Evolutionary conservation across 1,284 basidiomycete species (phyloP).

Genomic region (Moniliophthora roreri): DNA sequence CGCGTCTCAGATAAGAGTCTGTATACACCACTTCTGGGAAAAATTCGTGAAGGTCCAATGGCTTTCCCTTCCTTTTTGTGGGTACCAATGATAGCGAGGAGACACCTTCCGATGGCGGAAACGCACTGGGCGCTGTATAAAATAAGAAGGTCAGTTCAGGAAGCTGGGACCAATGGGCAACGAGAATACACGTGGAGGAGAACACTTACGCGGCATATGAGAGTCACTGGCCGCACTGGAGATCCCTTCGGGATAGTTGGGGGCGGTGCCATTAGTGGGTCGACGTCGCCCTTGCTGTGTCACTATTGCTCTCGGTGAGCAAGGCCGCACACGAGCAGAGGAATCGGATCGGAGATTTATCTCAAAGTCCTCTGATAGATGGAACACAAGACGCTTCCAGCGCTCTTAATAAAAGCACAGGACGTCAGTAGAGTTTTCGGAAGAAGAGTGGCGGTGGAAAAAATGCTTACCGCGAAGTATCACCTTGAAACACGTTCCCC

Average conservation of each 20-base stretch:
- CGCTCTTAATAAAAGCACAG: neutral
- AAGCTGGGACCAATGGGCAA: neutral
- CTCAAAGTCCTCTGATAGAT: neutral
- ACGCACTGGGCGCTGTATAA: constrained; percentile 24
- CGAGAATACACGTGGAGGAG: too few relatives aligned
- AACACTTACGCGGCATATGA: neutral
- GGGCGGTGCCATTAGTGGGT: too few relatives aligned
- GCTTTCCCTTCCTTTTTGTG: constrained; percentile 11
- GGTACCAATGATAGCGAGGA: constrained; percentile 10
- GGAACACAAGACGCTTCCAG: neutral
- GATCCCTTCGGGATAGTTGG: too few relatives aligned
- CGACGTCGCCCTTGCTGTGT: neutral
- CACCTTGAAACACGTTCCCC: constrained; percentile 1
- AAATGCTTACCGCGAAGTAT: constrained; percentile 8
- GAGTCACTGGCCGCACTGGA: too few relatives aligned
- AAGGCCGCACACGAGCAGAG: neutral
- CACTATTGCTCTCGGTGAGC: neutral
- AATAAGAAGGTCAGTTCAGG: neutral
- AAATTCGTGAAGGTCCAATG: constrained; percentile 7
- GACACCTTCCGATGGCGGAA: constrained; percentile 10
- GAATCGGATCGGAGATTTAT: neutral
- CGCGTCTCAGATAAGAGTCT: constrained; percentile 13
- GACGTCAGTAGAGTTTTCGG: neutral
- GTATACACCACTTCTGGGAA: constrained; percentile 12
- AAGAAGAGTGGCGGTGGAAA: neutral